phyloP scores from a whole-genome alignment of 805 yeast genomes.

The Saturnispora halmiae region DNA sequence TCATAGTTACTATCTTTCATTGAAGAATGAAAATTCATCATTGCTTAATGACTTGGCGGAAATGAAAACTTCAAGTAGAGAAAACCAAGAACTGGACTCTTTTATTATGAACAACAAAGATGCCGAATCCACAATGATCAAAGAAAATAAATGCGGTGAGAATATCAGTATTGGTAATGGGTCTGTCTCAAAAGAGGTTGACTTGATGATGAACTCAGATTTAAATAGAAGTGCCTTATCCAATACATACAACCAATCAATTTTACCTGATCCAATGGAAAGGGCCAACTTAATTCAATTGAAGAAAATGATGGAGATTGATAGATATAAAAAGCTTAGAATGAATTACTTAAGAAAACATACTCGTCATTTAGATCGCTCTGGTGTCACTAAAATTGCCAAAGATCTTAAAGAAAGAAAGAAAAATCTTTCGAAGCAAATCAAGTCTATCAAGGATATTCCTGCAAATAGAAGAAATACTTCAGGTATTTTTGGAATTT shows the following conservation, averaged over 20 bases:
- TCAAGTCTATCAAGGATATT: constrained; percentile 7
- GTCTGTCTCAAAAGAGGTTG: background rate
- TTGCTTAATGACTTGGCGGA: constrained; percentile 16
- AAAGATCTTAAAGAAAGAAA: constrained; percentile 4
- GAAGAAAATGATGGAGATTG: constrained; percentile 33
- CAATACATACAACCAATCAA: constrained; percentile 12
- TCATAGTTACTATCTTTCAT: constrained; percentile 21
- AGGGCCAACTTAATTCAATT: constrained; percentile 26
- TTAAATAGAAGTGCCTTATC: background rate
- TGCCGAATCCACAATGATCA: constrained; percentile 14
- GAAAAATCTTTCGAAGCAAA: constrained; percentile 8
- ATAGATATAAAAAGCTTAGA: constrained; percentile 40
- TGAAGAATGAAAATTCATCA: constrained; percentile 19
- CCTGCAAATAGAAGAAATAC: constrained; percentile 21
- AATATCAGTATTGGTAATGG: too few species aligned
- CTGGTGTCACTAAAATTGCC: constrained; percentile 8
- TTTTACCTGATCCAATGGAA: constrained; percentile 25
- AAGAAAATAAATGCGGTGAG: too few species aligned
- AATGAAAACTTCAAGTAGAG: background rate
- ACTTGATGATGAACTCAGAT: background rate
- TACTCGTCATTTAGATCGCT: constrained; percentile 20
- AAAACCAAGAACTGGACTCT: constrained; percentile 17
- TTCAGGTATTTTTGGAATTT: constrained; percentile 21
- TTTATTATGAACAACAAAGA: constrained; percentile 20
- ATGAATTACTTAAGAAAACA: constrained; percentile 32